These are phyloP conservation scores for Reticulascus tulasneorum DNA, from an alignment of 2,329 filamentous ascomycete species.

Conservation along the genomic window DNA sequence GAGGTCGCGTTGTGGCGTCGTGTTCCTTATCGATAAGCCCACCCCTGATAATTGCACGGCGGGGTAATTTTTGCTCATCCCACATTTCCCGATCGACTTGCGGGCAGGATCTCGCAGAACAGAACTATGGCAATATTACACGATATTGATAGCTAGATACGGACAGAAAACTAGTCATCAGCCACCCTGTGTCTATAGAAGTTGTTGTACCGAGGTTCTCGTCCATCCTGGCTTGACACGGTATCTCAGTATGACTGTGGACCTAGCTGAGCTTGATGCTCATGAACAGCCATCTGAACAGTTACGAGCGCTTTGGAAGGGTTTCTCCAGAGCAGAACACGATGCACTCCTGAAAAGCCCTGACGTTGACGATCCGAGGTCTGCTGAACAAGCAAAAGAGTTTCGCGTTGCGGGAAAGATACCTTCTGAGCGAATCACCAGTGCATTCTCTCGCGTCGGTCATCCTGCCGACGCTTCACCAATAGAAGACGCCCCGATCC, in stretches of 20 bases:
- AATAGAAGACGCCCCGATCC: constrained; percentile 44
- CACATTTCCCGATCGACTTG: too few relatives aligned
- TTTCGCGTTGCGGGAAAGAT: constrained; percentile 45
- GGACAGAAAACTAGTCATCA: too few relatives aligned
- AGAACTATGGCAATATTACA: too few relatives aligned
- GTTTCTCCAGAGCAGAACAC: constrained; percentile 59
- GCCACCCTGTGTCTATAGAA: too few relatives aligned
- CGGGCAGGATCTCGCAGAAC: too few relatives aligned
- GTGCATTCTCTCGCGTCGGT: constrained; percentile 39
- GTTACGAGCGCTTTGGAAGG: constrained; percentile 71
- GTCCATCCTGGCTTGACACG: too few relatives aligned
- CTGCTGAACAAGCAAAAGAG: constrained; percentile 31
- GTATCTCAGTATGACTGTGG: constrained; percentile 33
- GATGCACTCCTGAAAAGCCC: constrained; percentile 47
- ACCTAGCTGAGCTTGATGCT: constrained; percentile 60
- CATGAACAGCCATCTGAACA: constrained; percentile 71
- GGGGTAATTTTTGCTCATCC: too few relatives aligned
- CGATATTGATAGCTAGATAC: too few relatives aligned
- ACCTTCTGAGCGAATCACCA: constrained; percentile 34
- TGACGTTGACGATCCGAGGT: constrained; percentile 47
- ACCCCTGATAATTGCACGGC: constrained; percentile 6
- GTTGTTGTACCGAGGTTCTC: too few relatives aligned
- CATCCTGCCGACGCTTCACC: constrained; percentile 23
- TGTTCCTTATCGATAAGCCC: constrained; percentile 11
- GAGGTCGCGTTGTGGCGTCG: constrained; percentile 12